Evolutionary conservation across 768 basidiomycete genomes (phyloP), one percentile per base, ranked within the genome.

Genomic region (Porphyrellus cyaneotinctus): DNA sequence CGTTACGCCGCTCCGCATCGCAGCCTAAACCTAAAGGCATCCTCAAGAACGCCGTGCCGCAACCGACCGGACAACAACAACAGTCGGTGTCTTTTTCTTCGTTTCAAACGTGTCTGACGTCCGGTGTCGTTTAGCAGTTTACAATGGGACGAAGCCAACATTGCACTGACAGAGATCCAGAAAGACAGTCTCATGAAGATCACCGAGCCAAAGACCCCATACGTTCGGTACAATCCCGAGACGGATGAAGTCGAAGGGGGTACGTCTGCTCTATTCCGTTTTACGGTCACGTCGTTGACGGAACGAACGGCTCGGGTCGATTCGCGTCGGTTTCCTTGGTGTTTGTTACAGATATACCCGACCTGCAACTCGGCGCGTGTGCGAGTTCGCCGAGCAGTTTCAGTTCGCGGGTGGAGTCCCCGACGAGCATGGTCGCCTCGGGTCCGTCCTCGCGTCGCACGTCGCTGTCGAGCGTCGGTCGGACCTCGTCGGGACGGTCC

Each of bases 101-200:
- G 13, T 14, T 9, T 11, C n/a, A 17, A 7, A 14, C 36, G 44
- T 10, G 36, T 38, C 47, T 54, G 18, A 58, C 20, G 6, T 23
- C 2, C 23, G 9, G 30, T 37, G 26, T 41, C 33, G 0, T 54
- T 9, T 49, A 78, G 79, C 59, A 94, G 85, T 61, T 65, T 97
- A 63, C 89, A 91, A 65, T 97, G 94, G 94, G 95, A 97, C 65
- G 94, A 97, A 64, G 90, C 84, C 67, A 97, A 97, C 66, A 78
- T 97, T 32, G 90, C 91, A 23, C 70, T 90, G 63, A 97, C 94
- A 1, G 94, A 97, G 71, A 85, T 92, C 59, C 84, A 88, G 77
- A 95, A 95, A 71, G 93, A 95, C 64, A 94, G 91, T 58, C 75
- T 93, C 65, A 97, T 97, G 94, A 97, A 97, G 82, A 97, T 97